Conservation (phyloP, 1,284 basidiomycete genomes). For the Ganoderma lucidum region DNA sequence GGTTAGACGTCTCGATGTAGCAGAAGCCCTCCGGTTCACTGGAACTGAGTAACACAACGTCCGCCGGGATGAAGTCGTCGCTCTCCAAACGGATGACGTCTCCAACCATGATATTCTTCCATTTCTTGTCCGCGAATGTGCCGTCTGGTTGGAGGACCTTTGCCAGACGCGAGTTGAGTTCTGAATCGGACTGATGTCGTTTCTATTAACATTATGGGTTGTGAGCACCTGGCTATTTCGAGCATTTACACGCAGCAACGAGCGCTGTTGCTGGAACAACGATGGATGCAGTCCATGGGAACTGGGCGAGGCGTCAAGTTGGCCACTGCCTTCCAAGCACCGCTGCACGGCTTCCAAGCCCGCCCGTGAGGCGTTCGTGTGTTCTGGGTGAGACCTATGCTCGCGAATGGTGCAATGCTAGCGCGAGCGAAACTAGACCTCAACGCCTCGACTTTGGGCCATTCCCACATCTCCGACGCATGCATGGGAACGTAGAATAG, state of each 20-base stretch:
- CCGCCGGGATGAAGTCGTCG: constrained; percentile 96
- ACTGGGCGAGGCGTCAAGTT: not conserved
- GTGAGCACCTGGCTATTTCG: constrained; percentile 9
- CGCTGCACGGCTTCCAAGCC: not conserved
- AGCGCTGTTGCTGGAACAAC: not conserved
- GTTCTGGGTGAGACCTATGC: not conserved
- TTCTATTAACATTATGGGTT: constrained; percentile 68
- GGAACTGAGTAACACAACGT: constrained; percentile 88
- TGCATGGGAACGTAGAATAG: constrained; percentile 22
- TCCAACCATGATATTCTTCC: constrained; percentile 92
- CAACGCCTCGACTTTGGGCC: not conserved
- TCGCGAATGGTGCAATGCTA: not conserved
- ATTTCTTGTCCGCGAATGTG: constrained; percentile 81
- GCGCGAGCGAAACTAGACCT: not conserved
- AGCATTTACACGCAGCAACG: not conserved
- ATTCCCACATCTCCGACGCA: not conserved
- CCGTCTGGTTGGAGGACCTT: constrained; percentile 78
- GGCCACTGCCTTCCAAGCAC: not conserved
- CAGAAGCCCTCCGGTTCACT: constrained; percentile 97
- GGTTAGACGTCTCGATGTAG: constrained; percentile 97
- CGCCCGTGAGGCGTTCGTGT: not conserved
- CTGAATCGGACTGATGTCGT: constrained; percentile 94
- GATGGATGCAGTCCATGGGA: not conserved
- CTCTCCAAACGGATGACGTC: constrained; percentile 92
- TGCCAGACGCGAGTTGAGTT: constrained; percentile 87